phyloP scores from a whole-genome alignment of 345 rosid species.

The Barbarea vulgaris region DNA sequence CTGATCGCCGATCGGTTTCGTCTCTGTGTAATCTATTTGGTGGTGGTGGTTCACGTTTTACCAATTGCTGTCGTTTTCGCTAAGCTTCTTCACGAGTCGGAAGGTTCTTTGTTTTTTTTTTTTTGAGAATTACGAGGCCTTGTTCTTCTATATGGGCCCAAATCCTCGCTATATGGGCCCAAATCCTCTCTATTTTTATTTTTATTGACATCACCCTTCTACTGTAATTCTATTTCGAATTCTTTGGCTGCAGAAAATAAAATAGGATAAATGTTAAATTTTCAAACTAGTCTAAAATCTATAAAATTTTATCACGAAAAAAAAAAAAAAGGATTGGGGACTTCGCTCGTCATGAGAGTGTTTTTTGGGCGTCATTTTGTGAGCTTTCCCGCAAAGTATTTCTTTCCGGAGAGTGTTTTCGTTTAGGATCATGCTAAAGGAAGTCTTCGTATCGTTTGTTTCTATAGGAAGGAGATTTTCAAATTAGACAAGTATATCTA shows the following conservation, averaged over 20 bases:
- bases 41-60: constrained; percentile 29
- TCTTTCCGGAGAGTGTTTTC: not conserved
- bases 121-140: not conserved
- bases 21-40: not conserved
- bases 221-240: not conserved
- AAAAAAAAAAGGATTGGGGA: not conserved
- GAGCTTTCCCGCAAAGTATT: not conserved
- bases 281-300: not conserved
- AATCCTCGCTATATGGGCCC: constrained; percentile 5
- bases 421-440: not conserved
- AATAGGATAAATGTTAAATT: not conserved
- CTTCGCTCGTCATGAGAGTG: not conserved
- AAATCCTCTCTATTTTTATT: not conserved
- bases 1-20: constrained; percentile 35
- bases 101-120: not conserved
- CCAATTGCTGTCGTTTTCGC: constrained; percentile 16
- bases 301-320: not conserved
- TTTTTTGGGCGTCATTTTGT: no score
- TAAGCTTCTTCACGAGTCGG: constrained; percentile 3
- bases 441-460: not conserved
- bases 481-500: not conserved
- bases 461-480: not conserved
- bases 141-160: constrained; percentile 12
- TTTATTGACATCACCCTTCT: not conserved
- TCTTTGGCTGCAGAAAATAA: not conserved